Evolutionary conservation across 495 filamentous ascomycete genomes (phyloP).

Genomic region (Penicillium subrubescens): DNA sequence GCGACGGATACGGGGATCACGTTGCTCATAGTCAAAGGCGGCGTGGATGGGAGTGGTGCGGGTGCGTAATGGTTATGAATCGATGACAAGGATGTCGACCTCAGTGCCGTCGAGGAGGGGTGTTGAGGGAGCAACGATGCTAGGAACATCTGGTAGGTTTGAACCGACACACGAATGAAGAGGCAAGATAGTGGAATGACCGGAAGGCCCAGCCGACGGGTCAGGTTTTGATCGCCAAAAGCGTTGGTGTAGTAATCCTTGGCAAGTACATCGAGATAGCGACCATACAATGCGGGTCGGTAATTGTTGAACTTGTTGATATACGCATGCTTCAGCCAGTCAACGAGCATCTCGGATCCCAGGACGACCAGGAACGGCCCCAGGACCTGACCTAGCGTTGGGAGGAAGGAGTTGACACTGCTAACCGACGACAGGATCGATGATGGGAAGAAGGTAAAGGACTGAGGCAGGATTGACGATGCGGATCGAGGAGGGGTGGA

Average conservation of each 20-base stretch:
- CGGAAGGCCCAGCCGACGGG: conserved; percentile 85
- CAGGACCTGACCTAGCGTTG: conserved; percentile 84
- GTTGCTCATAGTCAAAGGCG: conserved; percentile 41
- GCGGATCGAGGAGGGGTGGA: conserved; percentile 51
- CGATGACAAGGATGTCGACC: conserved; percentile 63
- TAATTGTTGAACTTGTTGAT: conserved; percentile 98
- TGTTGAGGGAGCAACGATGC: conserved; percentile 78
- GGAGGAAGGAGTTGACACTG: conserved; percentile 48
- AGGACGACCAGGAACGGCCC: conserved; percentile 91
- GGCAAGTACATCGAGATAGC: conserved; percentile 88
- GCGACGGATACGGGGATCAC: conserved; percentile 40
- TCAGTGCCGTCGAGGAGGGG: conserved; percentile 68
- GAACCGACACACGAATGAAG: conserved; percentile 90
- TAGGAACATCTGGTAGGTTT: conserved; percentile 98
- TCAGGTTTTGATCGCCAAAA: conserved; percentile 86
- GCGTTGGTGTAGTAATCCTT: conserved; percentile 99
- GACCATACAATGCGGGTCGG: conserved; percentile 82
- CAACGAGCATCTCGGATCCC: conserved; percentile 94
- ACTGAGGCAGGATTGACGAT: conserved; percentile 74
- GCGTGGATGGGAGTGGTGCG: conserved; percentile 30
- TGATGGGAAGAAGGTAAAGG: conserved; percentile 82
- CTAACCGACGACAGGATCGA: conserved; percentile 48
- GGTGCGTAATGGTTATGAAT: conserved; percentile 55
- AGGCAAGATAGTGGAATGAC: conserved; percentile 91
- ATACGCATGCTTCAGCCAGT: conserved; percentile 97